A percentile compares a stretch with the other conserved stretches of the same genome.
Conservation (phyloP, 768 basidiomycete species). For the Russula lepida region DNA sequence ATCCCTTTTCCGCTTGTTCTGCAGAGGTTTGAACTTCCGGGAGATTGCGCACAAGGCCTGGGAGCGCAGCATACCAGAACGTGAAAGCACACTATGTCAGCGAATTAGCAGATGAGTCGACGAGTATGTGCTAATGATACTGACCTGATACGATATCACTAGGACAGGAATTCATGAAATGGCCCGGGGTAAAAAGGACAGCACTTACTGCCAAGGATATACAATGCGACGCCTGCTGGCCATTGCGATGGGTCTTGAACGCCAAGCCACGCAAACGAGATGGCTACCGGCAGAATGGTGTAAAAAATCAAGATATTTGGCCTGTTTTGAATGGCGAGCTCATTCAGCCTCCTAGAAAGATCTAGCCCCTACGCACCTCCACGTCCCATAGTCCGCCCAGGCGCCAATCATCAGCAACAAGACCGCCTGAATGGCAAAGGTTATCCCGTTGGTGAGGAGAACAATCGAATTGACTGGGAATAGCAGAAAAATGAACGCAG, state of each 20-base stretch:
- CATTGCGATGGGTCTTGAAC: slow-evolving; percentile 58
- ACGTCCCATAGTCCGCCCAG: slow-evolving; percentile 77
- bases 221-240: slow-evolving; percentile 52
- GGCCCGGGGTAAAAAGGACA: neutral
- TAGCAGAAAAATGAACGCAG: neutral
- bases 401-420: slow-evolving; percentile 60
- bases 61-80: slow-evolving; percentile 81
- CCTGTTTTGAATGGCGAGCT: slow-evolving; percentile 27
- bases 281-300: slow-evolving; percentile 53
- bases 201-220: slow-evolving; percentile 53
- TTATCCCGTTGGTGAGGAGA: slow-evolving; percentile 69
- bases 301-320: slow-evolving; percentile 75
- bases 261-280: slow-evolving; percentile 73
- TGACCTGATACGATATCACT: slow-evolving; percentile 68
- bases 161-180: slow-evolving; percentile 16
- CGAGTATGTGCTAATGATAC: neutral
- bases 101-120: neutral
- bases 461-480: slow-evolving; percentile 65
- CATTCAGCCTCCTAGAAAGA: neutral
- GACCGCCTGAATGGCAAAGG: slow-evolving; percentile 67
- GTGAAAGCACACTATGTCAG: slow-evolving; percentile 51
- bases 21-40: slow-evolving; percentile 56
- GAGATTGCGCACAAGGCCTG: slow-evolving; percentile 61
- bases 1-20: slow-evolving; percentile 31
- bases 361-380: slow-evolving; percentile 44